These are phyloP conservation scores for Thozetella sp. DNA, from an alignment of 495 filamentous ascomycete genomes.

Conservation along the genomic window DNA sequence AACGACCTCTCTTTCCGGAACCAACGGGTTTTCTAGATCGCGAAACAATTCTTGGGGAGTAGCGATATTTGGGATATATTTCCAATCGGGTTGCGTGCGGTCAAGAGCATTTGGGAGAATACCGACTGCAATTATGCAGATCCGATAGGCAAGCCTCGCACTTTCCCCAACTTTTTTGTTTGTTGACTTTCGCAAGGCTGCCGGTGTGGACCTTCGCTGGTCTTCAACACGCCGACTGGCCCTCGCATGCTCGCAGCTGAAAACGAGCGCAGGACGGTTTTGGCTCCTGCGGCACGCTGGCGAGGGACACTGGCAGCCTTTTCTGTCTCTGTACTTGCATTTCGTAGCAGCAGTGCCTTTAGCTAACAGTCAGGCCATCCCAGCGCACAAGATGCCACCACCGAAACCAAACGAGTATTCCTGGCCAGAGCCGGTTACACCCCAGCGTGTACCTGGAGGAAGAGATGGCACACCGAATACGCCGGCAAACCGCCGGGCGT, in stretches of 20 bases:
- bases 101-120: not conserved
- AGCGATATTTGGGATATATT: too few species aligned
- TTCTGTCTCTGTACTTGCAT: not conserved
- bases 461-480: constrained; percentile 27
- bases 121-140: not conserved
- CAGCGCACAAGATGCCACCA: constrained; percentile 25
- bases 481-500: constrained; percentile 19
- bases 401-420: constrained; percentile 20
- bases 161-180: not conserved
- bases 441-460: constrained; percentile 12
- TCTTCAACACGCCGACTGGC: not conserved
- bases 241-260: too few species aligned
- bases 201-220: not conserved
- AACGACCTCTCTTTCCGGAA: too few species aligned
- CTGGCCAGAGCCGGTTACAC: constrained; percentile 13
- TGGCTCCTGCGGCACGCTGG: too few species aligned
- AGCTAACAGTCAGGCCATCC: constrained; percentile 13
- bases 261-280: too few species aligned
- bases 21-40: too few species aligned
- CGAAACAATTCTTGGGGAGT: too few species aligned
- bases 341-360: constrained; percentile 6
- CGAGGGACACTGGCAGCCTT: too few species aligned
- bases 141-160: not conserved
- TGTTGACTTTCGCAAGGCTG: constrained; percentile 3
- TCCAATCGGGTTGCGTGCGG: too few species aligned